Base-by-base conservation (phyloP, 2,329 filamentous ascomycete genomes). In the Chalaropsis thielavioides region DNA sequence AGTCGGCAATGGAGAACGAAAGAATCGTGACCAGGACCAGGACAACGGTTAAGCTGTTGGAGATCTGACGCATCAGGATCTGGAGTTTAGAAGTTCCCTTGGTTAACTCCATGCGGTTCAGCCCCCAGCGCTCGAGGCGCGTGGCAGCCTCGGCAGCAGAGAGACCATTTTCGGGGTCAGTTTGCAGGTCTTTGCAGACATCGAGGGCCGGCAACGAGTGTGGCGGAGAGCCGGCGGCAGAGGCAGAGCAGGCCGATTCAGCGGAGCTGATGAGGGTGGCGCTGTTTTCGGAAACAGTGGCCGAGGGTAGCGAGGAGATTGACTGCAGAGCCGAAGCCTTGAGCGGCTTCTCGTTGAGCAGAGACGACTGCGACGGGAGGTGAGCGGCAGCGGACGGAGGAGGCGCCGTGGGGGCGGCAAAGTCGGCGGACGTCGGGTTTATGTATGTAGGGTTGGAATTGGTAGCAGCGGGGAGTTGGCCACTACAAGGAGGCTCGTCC, bases 61-160 rank as follows among this genome's bases (percentile, higher is more conserved):
- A 88, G 70, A 89, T 81, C 77, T 90, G 87, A 72, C 86, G 87
- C 76, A 90, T 75, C 76, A 90, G 81, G 77, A 90, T 88, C 76
- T 87, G 83, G 83, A 85, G 88, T 75, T 86, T 72, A 75, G 86
- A 89, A 76, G 87, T 76, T 75, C 85, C 83, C 76, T 86, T 83
- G 78, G 85, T 83, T 75, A 83, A 83, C 75, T 86, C 83, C 77
- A 90, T 82, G 73, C 81, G 81, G 77, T 90, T 90, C 70, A 82
- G 80, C 70, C 87, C 87, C 81, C 88, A 78, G 72, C 80, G 79
- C 74, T 76, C 75, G 71, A 89, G 80, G 73, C 86, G 86, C 76
- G 78, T 78, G 74, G 81, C 79, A 68, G 86, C 86, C 74, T 89
- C 85, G 69, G 77, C 72, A 71, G 74, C 75, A 72, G 78, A 80